These are phyloP conservation scores for Exophiala calicioides DNA, from an alignment of 2,329 filamentous ascomycete genomes.

Conservation along the genomic window DNA sequence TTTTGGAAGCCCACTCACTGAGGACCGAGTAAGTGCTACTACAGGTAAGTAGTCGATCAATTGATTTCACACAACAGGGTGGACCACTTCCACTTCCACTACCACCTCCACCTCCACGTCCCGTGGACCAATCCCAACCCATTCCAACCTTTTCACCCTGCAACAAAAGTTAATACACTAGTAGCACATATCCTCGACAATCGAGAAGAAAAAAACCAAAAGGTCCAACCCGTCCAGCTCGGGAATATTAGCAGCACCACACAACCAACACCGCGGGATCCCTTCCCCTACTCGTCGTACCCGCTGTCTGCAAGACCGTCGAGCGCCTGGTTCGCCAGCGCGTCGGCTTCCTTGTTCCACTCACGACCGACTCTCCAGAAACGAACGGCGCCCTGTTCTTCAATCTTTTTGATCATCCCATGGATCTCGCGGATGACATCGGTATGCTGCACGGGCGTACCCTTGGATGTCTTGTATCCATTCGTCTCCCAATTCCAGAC, in stretches of 20 bases:
- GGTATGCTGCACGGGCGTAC: slow-evolving; percentile 48
- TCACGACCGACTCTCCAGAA: slow-evolving; percentile 53
- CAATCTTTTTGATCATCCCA: slow-evolving; percentile 38
- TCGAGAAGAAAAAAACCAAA: background rate
- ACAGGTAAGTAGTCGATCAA: no score
- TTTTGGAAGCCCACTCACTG: no score
- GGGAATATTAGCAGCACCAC: background rate
- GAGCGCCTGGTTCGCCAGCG: slow-evolving; percentile 38
- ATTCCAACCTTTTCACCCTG: no score
- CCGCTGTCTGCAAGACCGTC: slow-evolving; percentile 22
- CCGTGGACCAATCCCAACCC: no score
- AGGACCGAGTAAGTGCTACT: no score
- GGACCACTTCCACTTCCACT: no score
- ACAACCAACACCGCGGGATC: background rate
- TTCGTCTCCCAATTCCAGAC: slow-evolving; percentile 47
- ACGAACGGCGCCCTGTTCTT: slow-evolving; percentile 41
- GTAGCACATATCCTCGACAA: background rate
- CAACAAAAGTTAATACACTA: no score
- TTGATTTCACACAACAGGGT: no score
- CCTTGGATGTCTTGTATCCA: slow-evolving; percentile 45
- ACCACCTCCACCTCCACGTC: no score
- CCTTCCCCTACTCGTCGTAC: slow-evolving; percentile 12
- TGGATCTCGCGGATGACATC: slow-evolving; percentile 57
- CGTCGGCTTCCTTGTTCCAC: slow-evolving; percentile 47
- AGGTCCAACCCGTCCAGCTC: background rate